Base-by-base conservation (phyloP, 148 eudicot genomes). In the Rhododendron vialii region DNA sequence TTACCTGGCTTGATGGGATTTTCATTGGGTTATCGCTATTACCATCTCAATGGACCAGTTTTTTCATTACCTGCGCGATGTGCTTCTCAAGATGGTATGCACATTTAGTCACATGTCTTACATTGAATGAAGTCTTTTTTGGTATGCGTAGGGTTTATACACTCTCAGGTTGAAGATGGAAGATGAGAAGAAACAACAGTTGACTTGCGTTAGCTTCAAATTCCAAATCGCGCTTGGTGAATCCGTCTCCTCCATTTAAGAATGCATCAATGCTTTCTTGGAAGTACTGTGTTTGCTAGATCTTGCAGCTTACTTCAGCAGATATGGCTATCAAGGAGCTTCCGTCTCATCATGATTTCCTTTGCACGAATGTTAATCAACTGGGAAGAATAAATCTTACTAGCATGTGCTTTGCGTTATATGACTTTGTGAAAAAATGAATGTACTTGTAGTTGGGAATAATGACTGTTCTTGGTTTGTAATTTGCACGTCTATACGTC, bases 181-280 rank as follows among this genome's bases (percentile, higher is more conserved):
- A 86, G 98, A 93, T 61, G 93, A 43, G 26, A 87, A 90, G 75
- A 92, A 91, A 26, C 84, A 86, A 41, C 87, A 90, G 71, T 84
- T 96, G 88, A 90, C 98, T 36, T 96, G 98, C 92, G 88, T 93
- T 38, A 83, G 82, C 35, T 93, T 94, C 87, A 93, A 90, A 85
- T 91, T 96, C 88, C 89, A 92, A 89, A 88, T 96, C 61, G 92
- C 92, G 22, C 81, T 91, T 17, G 87, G 88, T 43, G 86, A 90
- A 41, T 84, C 89, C 0, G 92, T 87, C 45, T 84, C 86, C 41
- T 80, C 63, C 63, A 28, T 80, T 80, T 80, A 80, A 80, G 82
- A 50, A 30, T 80, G 59, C 61, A 7, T 80, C 63, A 1, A 38
- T 13, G 20, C 79, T 36, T 36, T 75, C 10, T 36, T 75, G 79